These are phyloP conservation scores for Mariannaea elegans DNA, from an alignment of 2,329 filamentous ascomycete species.

Conservation along the genomic window DNA sequence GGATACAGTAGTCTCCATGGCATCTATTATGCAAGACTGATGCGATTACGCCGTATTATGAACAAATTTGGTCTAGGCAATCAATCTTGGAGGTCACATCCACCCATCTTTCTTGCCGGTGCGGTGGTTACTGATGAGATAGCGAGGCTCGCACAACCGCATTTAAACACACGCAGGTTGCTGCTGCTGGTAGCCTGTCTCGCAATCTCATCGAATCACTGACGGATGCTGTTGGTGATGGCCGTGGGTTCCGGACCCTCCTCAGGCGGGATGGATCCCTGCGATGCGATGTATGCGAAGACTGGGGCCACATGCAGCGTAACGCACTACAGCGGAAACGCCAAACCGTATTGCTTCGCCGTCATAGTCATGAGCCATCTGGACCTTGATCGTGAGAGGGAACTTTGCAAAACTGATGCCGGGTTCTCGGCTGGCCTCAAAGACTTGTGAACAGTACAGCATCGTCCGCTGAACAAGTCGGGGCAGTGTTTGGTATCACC, in stretches of 20 bases:
- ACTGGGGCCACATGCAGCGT: conserved; percentile 1
- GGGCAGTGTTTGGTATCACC: background rate
- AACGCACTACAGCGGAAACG: background rate
- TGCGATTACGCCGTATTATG: background rate
- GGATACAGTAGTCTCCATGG: too few species aligned
- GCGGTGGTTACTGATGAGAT: too few species aligned
- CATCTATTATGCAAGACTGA: background rate
- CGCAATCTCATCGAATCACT: background rate
- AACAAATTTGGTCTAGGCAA: background rate
- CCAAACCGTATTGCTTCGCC: background rate
- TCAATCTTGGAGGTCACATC: background rate
- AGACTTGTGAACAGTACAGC: background rate
- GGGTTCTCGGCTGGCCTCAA: background rate
- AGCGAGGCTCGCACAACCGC: too few species aligned
- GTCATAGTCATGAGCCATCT: background rate
- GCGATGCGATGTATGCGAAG: conserved; percentile 10
- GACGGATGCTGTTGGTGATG: background rate
- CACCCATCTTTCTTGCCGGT: too few species aligned
- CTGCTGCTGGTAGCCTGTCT: too few species aligned
- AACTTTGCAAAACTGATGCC: conserved; percentile 10
- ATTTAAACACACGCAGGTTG: too few species aligned
- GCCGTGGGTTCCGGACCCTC: conserved; percentile 1
- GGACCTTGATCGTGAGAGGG: background rate
- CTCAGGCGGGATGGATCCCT: conserved; percentile 5
- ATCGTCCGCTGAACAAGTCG: too few species aligned